These are phyloP conservation scores for Lactifluus pinguis DNA, from an alignment of 768 basidiomycete species.

Conservation along the genomic window DNA sequence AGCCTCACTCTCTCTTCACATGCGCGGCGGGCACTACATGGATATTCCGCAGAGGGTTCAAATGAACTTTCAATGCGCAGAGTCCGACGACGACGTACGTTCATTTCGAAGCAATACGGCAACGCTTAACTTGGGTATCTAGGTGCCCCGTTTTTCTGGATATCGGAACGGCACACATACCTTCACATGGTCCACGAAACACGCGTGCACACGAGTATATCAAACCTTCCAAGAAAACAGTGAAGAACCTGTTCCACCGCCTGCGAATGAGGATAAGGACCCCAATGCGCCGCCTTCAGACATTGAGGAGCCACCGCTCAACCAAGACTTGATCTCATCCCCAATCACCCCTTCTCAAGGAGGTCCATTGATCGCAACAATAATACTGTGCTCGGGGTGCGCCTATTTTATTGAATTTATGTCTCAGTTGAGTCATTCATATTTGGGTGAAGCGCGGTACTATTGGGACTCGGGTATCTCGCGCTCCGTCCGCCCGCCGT, in stretches of 20 bases:
- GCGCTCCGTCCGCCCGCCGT: slow-evolving; percentile 2
- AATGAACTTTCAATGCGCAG: slow-evolving; percentile 25
- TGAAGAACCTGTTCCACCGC: slow-evolving; percentile 8
- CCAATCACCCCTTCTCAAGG: not conserved
- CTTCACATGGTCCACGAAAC: slow-evolving; percentile 24
- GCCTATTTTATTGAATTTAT: not conserved
- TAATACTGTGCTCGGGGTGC: slow-evolving; percentile 11
- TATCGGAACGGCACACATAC: slow-evolving; percentile 25
- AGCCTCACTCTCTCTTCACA: slow-evolving; percentile 22
- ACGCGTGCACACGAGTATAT: slow-evolving; percentile 21
- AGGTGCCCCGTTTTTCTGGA: slow-evolving; percentile 14
- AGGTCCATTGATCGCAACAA: not conserved
- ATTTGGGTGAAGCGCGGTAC: not conserved
- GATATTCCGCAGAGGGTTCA: slow-evolving; percentile 21
- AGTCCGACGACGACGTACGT: slow-evolving; percentile 23
- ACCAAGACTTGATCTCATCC: not conserved
- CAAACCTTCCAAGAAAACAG: slow-evolving; percentile 2
- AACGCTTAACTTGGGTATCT: not conserved
- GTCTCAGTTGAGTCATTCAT: not conserved
- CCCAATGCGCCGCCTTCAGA: not conserved
- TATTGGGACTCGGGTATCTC: slow-evolving; percentile 6
- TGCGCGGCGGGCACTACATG: slow-evolving; percentile 26
- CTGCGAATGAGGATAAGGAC: slow-evolving; percentile 14
- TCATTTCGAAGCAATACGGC: not conserved
- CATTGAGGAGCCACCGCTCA: not conserved